phyloP scores from a whole-genome alignment of 495 filamentous ascomycete species.

The Darksidea phi region DNA sequence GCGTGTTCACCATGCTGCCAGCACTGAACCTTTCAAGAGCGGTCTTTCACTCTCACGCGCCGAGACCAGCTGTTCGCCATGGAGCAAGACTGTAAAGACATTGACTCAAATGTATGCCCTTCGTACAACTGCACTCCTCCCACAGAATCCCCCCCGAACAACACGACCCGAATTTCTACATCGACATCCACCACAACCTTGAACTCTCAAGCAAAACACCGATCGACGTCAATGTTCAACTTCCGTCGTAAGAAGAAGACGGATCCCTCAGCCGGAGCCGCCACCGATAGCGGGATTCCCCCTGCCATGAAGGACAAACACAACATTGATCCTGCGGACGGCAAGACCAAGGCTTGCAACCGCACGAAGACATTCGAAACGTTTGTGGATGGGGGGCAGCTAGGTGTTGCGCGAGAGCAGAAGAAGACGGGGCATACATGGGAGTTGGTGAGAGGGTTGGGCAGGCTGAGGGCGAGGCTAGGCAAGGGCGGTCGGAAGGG shows the following conservation, averaged over 20 bases:
- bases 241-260: background rate
- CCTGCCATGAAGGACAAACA: background rate
- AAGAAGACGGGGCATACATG: too few relatives aligned
- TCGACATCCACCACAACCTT: background rate
- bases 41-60: too few relatives aligned
- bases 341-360: background rate
- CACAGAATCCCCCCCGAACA: background rate
- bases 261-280: background rate
- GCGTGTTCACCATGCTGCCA: too few relatives aligned
- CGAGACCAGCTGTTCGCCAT: too few relatives aligned
- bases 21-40: too few relatives aligned
- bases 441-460: too few relatives aligned
- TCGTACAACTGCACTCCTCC: too few relatives aligned
- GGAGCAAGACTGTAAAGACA: too few relatives aligned
- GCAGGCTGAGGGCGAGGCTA: too few relatives aligned
- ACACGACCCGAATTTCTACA: background rate
- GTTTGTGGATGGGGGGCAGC: background rate
- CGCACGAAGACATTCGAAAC: conserved; percentile 3
- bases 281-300: background rate
- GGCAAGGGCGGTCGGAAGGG: too few relatives aligned
- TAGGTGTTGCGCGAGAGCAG: background rate
- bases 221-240: background rate
- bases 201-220: too few relatives aligned
- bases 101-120: too few relatives aligned
- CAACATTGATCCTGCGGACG: background rate